Conservation (phyloP, 2,329 filamentous ascomycete genomes). For the Akanthomyces uredinophilus region DNA sequence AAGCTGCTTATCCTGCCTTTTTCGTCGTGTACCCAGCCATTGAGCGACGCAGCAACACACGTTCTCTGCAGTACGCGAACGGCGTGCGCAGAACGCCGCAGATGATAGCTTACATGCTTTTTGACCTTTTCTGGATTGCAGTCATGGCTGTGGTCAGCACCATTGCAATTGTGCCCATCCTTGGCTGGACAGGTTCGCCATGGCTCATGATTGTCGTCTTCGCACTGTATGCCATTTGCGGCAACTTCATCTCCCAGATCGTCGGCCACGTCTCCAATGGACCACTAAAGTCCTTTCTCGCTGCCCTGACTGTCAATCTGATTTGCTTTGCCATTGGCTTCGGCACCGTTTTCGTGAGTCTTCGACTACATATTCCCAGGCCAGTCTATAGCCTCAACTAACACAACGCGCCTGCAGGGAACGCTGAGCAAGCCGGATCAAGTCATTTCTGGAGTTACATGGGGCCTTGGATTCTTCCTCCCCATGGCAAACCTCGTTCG, state of each 20-base stretch:
- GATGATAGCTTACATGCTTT: constrained; percentile 72
- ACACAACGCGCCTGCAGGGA: not conserved
- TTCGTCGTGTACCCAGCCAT: constrained; percentile 75
- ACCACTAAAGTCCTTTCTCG: constrained; percentile 65
- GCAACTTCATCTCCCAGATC: constrained; percentile 63
- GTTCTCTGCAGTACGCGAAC: constrained; percentile 80
- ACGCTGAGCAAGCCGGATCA: constrained; percentile 15
- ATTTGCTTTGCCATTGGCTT: constrained; percentile 63
- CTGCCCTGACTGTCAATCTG: constrained; percentile 60
- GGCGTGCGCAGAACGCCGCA: constrained; percentile 71
- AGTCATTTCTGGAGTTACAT: constrained; percentile 17
- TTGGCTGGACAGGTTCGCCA: constrained; percentile 60
- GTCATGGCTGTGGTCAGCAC: constrained; percentile 55
- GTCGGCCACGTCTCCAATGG: constrained; percentile 58
- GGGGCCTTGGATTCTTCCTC: constrained; percentile 18
- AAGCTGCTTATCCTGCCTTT: constrained; percentile 60
- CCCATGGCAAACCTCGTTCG: constrained; percentile 51
- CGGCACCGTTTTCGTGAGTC: constrained; percentile 15
- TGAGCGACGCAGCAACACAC: constrained; percentile 68
- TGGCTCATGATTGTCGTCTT: constrained; percentile 74
- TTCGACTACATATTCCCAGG: not conserved
- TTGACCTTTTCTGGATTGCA: constrained; percentile 71
- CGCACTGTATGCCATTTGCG: constrained; percentile 69
- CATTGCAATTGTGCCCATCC: not conserved
- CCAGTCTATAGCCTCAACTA: not conserved